A percentile compares a stretch with the other conserved stretches of the same genome.
Evolutionary conservation across 306 rosid genomes (phyloP).

Genomic region (Comarum palustre): DNA sequence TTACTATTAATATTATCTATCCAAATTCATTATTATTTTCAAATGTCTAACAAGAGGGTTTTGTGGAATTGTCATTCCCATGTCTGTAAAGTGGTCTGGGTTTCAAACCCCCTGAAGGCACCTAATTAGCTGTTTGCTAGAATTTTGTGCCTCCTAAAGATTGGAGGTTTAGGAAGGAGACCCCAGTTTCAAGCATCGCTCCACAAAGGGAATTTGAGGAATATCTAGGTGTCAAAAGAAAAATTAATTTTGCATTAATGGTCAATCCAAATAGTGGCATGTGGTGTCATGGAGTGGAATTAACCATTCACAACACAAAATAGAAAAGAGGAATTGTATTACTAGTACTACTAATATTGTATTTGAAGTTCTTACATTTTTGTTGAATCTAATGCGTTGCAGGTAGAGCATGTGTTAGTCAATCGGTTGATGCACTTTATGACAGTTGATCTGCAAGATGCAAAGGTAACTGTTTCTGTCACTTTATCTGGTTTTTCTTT

Average conservation of each 20-base stretch:
- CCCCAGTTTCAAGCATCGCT: background rate
- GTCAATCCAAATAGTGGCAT: background rate
- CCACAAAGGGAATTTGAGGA: background rate
- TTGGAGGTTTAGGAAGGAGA: background rate
- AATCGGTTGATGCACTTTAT: conserved; percentile 77
- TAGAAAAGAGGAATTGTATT: background rate
- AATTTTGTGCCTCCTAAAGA: background rate
- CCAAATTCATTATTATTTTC: background rate
- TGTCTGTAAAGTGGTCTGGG: background rate
- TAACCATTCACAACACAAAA: background rate
- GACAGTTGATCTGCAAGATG: conserved; percentile 73
- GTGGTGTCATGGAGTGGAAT: background rate
- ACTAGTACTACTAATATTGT: background rate
- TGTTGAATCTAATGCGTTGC: conserved; percentile 27
- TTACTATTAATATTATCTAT: background rate
- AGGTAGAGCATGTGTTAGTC: conserved; percentile 93
- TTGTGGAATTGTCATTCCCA: background rate
- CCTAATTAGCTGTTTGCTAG: background rate
- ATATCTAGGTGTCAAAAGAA: background rate
- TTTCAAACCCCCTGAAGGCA: background rate
- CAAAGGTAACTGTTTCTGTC: conserved; percentile 48
- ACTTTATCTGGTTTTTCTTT: background rate
- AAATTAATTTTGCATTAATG: background rate
- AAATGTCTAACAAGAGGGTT: background rate
- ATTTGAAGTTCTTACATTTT: background rate